phyloP scores from a whole-genome alignment of 306 rosid genomes.

The Prunus persica region DNA sequence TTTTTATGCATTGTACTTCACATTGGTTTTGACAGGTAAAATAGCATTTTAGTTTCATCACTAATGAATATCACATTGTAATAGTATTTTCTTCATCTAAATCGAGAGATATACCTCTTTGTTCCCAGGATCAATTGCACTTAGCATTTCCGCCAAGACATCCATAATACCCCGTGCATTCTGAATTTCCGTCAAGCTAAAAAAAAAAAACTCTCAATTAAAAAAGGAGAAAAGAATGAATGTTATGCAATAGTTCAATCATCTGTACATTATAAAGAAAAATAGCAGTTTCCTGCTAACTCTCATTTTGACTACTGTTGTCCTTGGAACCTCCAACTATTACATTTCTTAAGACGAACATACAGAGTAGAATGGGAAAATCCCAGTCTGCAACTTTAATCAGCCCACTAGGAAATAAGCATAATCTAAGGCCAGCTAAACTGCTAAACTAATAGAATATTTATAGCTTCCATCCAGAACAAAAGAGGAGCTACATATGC shows the following conservation, averaged over 20 bases:
- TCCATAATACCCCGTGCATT: slow-evolving; percentile 97
- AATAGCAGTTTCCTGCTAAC: background rate
- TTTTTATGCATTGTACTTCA: background rate
- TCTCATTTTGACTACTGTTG: background rate
- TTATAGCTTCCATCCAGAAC: slow-evolving; percentile 2
- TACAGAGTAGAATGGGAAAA: background rate
- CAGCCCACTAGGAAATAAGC: slow-evolving; percentile 1
- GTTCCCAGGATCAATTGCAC: slow-evolving; percentile 75
- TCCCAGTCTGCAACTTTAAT: background rate
- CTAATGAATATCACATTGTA: background rate
- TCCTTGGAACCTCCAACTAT: background rate
- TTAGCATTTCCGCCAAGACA: slow-evolving; percentile 92
- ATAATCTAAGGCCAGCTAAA: slow-evolving; percentile 17
- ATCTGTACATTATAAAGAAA: background rate
- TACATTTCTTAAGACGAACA: background rate
- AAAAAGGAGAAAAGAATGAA: slow-evolving; percentile 1
- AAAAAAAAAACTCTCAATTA: slow-evolving; percentile 17
- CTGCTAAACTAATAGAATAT: background rate
- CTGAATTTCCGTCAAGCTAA: slow-evolving; percentile 89
- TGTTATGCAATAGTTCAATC: background rate
- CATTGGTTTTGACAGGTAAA: too few relatives aligned
- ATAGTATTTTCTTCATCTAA: slow-evolving; percentile 12
- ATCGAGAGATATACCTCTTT: slow-evolving; percentile 61
- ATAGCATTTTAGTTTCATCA: too few relatives aligned
- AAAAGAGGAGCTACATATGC: slow-evolving; percentile 23